Evolutionary conservation across 2,329 filamentous ascomycete species (phyloP).

Genomic region (Talaromyces sp.): DNA sequence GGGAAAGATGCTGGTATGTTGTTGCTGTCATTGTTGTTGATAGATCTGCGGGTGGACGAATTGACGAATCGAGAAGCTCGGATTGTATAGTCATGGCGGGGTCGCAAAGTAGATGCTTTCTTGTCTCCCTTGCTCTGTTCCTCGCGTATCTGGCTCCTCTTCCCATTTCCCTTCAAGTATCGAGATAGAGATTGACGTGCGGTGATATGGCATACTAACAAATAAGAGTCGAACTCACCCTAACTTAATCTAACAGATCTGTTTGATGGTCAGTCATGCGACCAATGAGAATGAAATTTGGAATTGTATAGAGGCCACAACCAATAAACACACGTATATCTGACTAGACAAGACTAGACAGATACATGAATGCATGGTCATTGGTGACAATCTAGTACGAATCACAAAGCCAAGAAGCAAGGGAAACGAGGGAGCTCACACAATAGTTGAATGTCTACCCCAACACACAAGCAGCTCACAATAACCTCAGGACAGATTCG

Average conservation of each 20-base stretch:
- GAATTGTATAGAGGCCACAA: neutral
- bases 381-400: neutral
- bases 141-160: neutral
- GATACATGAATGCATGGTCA: neutral
- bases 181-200: neutral
- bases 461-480: slow-evolving; percentile 4
- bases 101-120: neutral
- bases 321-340: neutral
- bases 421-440: slow-evolving; percentile 4
- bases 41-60: neutral
- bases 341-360: neutral
- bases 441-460: neutral
- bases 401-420: slow-evolving; percentile 4
- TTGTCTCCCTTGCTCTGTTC: neutral
- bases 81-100: neutral
- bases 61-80: neutral
- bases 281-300: neutral
- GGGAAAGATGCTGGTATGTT: neutral
- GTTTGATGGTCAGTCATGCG: neutral
- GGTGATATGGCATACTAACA: neutral
- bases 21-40: neutral
- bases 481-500: neutral
- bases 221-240: neutral
- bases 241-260: slow-evolving; percentile 1
- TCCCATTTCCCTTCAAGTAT: neutral